These are phyloP conservation scores for Yarrowia sp. DNA, from an alignment of 805 yeast genomes.

Conservation along the genomic window DNA sequence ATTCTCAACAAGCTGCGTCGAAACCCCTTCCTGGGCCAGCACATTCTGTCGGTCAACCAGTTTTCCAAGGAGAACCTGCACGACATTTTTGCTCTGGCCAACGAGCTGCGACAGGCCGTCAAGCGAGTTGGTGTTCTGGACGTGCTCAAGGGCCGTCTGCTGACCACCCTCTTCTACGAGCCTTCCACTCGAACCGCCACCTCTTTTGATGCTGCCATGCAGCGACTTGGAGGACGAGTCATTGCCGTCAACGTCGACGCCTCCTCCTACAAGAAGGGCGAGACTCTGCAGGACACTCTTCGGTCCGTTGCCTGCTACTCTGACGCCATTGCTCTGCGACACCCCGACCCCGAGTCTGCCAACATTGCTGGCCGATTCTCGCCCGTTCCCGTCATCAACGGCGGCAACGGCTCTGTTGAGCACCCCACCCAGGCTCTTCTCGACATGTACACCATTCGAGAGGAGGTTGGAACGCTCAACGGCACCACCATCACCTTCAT, in stretches of 20 bases:
- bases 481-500: constrained; percentile 97
- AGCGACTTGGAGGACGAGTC: constrained; percentile 97
- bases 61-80: constrained; percentile 86
- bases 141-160: constrained; percentile 80
- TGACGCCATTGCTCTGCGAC: constrained; percentile 96
- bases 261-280: constrained; percentile 98
- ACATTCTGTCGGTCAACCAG: constrained; percentile 83
- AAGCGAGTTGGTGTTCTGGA: constrained; percentile 95
- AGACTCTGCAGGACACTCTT: constrained; percentile 93
- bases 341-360: constrained; percentile 89
- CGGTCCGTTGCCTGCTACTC: constrained; percentile 93
- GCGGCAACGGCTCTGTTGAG: constrained; percentile 97
- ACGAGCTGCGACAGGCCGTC: constrained; percentile 94
- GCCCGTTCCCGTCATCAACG: constrained; percentile 94
- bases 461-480: constrained; percentile 96
- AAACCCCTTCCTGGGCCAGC: constrained; percentile 87
- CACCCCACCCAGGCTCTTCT: constrained; percentile 99
- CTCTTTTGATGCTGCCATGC: constrained; percentile 99
- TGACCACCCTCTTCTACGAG: constrained; percentile 95
- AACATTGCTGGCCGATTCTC: constrained; percentile 93
- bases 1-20: constrained; percentile 77
- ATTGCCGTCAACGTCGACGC: constrained; percentile 78
- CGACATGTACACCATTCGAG: constrained; percentile 96
- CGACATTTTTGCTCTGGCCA: constrained; percentile 91
- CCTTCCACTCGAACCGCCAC: constrained; percentile 97